Percentiles rank a stretch among this genome's conserved stretches.
These are phyloP conservation scores for Camellia japonica DNA, from an alignment of 148 eudicot species.

Conservation along the genomic window DNA sequence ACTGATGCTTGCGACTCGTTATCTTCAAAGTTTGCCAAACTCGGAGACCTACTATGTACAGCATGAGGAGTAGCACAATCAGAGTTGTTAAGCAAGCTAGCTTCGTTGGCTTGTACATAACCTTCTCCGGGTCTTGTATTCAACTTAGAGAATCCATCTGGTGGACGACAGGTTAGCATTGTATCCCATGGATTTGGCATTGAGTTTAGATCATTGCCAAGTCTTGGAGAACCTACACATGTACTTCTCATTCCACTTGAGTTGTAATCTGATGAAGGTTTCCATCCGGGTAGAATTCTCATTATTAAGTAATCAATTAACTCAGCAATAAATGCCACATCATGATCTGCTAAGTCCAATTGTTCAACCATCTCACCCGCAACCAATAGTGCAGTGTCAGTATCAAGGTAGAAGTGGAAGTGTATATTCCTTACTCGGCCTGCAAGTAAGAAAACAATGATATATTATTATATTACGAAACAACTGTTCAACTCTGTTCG, in stretches of 20 bases:
- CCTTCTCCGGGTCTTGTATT: neutral
- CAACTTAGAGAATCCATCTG: neutral
- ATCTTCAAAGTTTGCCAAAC: conserved; percentile 23
- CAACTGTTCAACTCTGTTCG: too few species aligned
- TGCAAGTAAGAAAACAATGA: conserved; percentile 21
- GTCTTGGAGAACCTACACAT: neutral
- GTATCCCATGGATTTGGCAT: conserved; percentile 24
- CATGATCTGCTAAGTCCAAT: conserved; percentile 57
- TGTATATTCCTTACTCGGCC: conserved; percentile 61
- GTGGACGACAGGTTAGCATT: conserved; percentile 8
- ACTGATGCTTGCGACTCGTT: conserved; percentile 37
- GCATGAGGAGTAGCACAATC: conserved; percentile 3
- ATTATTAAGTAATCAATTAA: conserved; percentile 57
- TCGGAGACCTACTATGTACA: conserved; percentile 19
- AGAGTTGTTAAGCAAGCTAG: conserved; percentile 10
- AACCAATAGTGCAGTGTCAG: conserved; percentile 72
- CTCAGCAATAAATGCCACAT: conserved; percentile 73
- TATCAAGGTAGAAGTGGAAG: conserved; percentile 54
- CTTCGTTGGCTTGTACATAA: conserved; percentile 13
- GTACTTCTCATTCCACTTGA: conserved; percentile 14
- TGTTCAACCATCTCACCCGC: conserved; percentile 89
- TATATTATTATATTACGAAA: neutral
- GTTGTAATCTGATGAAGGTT: conserved; percentile 32
- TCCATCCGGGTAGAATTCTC: conserved; percentile 42
- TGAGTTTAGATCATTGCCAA: conserved; percentile 12